phyloP scores from a whole-genome alignment of 2,329 filamentous ascomycete genomes.

The Nigrograna mackinnonii region DNA sequence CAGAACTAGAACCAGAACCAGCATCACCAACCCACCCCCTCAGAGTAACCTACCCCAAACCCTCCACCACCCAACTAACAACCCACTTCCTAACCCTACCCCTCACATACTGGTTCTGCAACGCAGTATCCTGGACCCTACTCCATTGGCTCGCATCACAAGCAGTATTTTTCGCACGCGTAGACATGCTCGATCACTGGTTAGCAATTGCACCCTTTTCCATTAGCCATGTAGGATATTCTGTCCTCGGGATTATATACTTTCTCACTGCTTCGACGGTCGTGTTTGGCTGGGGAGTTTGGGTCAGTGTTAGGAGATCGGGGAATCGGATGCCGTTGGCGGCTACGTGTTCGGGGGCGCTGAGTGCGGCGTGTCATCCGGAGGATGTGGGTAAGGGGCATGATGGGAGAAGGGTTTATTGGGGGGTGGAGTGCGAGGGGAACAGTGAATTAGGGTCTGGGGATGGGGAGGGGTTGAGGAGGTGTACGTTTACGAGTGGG shows the following conservation, averaged over 20 bases:
- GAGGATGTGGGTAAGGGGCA: not conserved
- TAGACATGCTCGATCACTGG: not conserved
- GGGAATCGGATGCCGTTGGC: not conserved
- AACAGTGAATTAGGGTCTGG: not conserved
- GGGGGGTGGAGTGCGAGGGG: not conserved
- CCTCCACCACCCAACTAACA: not conserved
- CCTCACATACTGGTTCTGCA: not conserved
- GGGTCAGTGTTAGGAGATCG: not conserved
- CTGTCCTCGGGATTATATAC: not conserved
- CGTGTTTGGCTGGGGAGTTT: not conserved
- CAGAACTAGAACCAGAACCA: too few species aligned
- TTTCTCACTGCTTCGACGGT: not conserved
- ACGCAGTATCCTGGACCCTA: not conserved
- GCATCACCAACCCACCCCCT: not conserved
- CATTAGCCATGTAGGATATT: constrained; percentile 1
- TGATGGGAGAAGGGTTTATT: not conserved
- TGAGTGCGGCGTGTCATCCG: not conserved
- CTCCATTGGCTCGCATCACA: not conserved
- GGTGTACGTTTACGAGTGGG: not conserved
- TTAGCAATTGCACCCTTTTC: not conserved
- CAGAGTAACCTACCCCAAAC: not conserved
- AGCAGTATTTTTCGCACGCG: not conserved
- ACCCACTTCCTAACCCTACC: not conserved
- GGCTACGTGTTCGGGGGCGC: not conserved
- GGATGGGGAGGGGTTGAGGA: not conserved